Evolutionary conservation across 2,329 filamentous ascomycete species (phyloP).

Genomic region (Colletotrichum liaoningense): DNA sequence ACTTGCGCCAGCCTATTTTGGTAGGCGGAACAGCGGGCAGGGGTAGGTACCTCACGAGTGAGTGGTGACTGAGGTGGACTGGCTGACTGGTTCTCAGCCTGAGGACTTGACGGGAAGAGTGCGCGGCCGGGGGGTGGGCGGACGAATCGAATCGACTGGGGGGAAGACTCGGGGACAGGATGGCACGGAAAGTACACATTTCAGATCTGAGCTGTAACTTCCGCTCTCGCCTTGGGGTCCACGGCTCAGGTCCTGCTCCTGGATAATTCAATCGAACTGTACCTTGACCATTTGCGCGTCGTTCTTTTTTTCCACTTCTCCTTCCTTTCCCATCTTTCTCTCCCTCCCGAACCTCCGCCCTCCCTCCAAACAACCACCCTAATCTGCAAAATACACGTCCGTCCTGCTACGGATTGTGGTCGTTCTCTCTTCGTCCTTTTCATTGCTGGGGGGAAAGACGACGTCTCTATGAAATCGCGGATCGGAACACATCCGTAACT

Average conservation of each 20-base stretch:
- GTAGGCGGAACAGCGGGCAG: conserved; percentile 6
- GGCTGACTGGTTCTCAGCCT: not conserved
- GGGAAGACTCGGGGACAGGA: not conserved
- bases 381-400: not conserved
- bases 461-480: conserved; percentile 20
- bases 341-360: not conserved
- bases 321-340: conserved; percentile 2
- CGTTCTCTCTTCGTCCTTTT: not conserved
- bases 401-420: not conserved
- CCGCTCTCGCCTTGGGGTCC: not conserved
- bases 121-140: not conserved
- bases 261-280: not conserved
- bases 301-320: not conserved
- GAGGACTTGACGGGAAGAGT: not conserved
- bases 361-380: conserved; percentile 2
- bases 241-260: not conserved
- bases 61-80: too few species aligned
- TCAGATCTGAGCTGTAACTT: not conserved
- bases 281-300: not conserved
- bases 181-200: conserved; percentile 14
- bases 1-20: conserved; percentile 25
- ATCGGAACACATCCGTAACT: conserved; percentile 5
- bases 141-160: not conserved
- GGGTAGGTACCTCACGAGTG: not conserved
- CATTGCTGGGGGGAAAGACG: not conserved